Base-by-base conservation (phyloP, 768 basidiomycete species). In the Lentinula raphanica region DNA sequence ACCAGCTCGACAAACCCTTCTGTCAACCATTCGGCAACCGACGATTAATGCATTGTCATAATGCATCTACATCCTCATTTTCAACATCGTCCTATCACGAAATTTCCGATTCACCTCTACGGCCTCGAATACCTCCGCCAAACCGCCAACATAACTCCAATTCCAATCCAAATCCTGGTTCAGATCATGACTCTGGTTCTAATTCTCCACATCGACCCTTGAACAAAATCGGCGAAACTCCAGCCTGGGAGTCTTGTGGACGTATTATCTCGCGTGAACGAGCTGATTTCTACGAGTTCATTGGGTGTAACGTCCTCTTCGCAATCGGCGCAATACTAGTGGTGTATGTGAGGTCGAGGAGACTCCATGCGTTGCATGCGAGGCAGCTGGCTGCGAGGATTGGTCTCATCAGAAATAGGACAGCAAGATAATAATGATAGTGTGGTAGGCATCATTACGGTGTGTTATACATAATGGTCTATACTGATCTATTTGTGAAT, bases 1-100 rank as follows among this genome's bases (percentile, higher is more conserved):
- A 35, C 8, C 62, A 95, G 93, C 75, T 91, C 32, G 76, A 86
- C 65, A 84, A 94, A 74, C 94, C 94, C 2, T 96, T 90, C 71
- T 98, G 94, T 72, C 86, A 91, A 67, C 94, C 95, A n/a, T 96
- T 94, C 67, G 95, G 95, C 53, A 95, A 95, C 72, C 85, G 95
- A 23, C 85, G 91, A 19, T 80, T 94, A 39, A 79, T 95, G 76
- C 94, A 94, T 68, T 98, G 94, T 60, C 67, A 82, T 32, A 81
- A 79, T 53, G 45, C 63, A 40, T 59, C 69, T 45, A 44, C 62
- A 63, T 69, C 49, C 72, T 66, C 64, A 65, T 67, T 36, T 21
- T 60, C 27, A 50, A 71, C 65, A 55, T 45, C 53, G n/a, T 62
- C 62, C 19, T 57, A 36, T 29, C 54, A 42, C 42, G 51, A 59